Percentiles rank a stretch among this genome's conserved stretches.
phyloP scores from a whole-genome alignment of 768 basidiomycete species.

The Cystobasidium tubakii region DNA sequence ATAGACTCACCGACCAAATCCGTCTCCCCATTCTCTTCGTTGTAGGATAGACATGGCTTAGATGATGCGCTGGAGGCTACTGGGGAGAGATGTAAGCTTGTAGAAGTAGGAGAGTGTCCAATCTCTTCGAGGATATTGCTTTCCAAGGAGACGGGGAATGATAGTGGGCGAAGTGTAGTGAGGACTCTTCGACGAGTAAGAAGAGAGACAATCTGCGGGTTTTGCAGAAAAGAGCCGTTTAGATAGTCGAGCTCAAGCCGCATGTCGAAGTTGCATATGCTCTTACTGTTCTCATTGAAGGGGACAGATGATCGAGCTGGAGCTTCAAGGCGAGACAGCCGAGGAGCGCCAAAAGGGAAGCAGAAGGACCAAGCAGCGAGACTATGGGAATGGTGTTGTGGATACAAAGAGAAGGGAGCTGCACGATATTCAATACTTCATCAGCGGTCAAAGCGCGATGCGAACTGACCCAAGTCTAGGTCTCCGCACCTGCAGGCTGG shows the following conservation, averaged over 20 bases:
- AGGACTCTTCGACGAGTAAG: constrained; percentile 4
- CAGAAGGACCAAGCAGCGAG: background rate
- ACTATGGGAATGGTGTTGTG: too few species aligned
- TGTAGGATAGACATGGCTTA: background rate
- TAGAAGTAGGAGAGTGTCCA: background rate
- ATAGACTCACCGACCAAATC: background rate
- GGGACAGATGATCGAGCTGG: background rate
- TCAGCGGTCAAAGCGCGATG: too few species aligned
- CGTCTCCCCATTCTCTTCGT: background rate
- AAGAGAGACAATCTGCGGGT: background rate
- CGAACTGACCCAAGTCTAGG: too few species aligned
- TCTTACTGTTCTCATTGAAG: background rate
- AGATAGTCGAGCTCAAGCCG: background rate
- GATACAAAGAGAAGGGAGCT: too few species aligned
- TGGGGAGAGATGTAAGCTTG: background rate
- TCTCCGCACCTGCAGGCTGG: too few species aligned
- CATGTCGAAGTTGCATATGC: too few species aligned
- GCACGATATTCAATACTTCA: too few species aligned
- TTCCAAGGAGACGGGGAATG: background rate
- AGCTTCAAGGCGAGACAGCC: background rate
- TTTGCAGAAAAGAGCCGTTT: background rate
- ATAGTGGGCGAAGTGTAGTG: background rate
- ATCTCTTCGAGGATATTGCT: too few species aligned
- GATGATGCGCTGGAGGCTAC: background rate
- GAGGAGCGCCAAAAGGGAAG: background rate